phyloP scores from a whole-genome alignment of 2,329 filamentous ascomycete species.

The Neonectria ditissima region DNA sequence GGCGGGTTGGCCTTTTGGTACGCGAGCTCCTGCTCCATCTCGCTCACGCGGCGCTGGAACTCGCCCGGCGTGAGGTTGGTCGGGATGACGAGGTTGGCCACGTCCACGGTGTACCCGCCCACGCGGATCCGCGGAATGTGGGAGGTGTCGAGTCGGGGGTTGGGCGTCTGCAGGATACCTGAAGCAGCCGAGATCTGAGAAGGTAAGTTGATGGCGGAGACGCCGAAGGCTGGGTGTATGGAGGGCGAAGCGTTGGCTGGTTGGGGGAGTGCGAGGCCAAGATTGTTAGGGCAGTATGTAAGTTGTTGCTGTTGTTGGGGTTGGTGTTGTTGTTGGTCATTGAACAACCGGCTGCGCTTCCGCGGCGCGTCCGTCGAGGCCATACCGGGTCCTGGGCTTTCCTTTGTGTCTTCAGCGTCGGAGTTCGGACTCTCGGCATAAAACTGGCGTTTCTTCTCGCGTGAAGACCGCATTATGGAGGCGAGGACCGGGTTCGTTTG shows the following conservation, averaged over 20 bases:
- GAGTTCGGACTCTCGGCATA: conserved; percentile 4
- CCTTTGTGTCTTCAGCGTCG: neutral
- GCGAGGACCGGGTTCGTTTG: neutral
- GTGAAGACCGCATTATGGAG: neutral
- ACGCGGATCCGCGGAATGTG: neutral
- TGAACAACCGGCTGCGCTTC: neutral
- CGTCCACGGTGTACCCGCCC: conserved; percentile 5
- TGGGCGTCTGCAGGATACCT: neutral
- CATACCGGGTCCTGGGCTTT: neutral
- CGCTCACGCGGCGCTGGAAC: conserved; percentile 29
- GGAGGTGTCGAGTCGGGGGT: neutral
- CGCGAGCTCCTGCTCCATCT: conserved; percentile 39
- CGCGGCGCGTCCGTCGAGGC: neutral
- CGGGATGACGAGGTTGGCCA: conserved; percentile 40
- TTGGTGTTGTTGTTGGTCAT: neutral
- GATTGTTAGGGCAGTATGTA: neutral
- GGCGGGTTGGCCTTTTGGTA: conserved; percentile 42
- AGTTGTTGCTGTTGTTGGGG: neutral
- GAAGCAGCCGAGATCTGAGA: neutral
- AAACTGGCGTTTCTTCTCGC: neutral
- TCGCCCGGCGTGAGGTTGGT: conserved; percentile 29
- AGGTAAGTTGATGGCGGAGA: neutral
- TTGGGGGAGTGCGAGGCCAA: neutral
- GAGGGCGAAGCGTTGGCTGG: neutral
- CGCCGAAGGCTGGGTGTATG: neutral